Conservation (phyloP, 2,329 filamentous ascomycete species). For the Lecanosticta acicola region DNA sequence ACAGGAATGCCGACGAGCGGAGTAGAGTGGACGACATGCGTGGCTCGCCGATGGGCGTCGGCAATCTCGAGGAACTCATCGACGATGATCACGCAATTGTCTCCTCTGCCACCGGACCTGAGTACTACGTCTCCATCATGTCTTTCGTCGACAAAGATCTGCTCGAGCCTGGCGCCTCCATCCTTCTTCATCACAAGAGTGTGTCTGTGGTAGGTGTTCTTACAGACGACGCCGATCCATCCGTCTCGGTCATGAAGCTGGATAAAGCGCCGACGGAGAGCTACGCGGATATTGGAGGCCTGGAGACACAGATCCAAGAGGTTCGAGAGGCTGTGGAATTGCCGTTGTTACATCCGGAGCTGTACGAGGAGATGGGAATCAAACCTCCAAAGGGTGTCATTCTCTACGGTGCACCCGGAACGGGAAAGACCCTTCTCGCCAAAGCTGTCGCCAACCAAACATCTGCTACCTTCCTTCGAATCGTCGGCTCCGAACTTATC, state of each 20-base stretch:
- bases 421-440: slow-evolving; percentile 90
- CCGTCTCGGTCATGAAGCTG: slow-evolving; percentile 98
- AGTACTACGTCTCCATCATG: slow-evolving; percentile 99
- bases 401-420: slow-evolving; percentile 93
- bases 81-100: slow-evolving; percentile 99
- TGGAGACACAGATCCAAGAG: slow-evolving; percentile 94
- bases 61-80: slow-evolving; percentile 96
- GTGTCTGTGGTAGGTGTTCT: slow-evolving; percentile 96
- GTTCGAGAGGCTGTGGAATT: slow-evolving; percentile 95
- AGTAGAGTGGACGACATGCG: slow-evolving; percentile 96
- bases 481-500: slow-evolving; percentile 94
- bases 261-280: slow-evolving; percentile 98
- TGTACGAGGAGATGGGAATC: slow-evolving; percentile 99
- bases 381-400: slow-evolving; percentile 99
- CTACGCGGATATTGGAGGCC: slow-evolving; percentile 95
- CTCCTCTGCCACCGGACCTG: slow-evolving; percentile 90
- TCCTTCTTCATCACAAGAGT: slow-evolving; percentile 93
- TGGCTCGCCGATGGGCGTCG: slow-evolving; percentile 96
- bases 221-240: slow-evolving; percentile 90
- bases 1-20: slow-evolving; percentile 90
- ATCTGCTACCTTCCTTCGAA: slow-evolving; percentile 95
- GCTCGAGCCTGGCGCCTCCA: slow-evolving; percentile 89
- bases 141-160: slow-evolving; percentile 99
- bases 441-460: slow-evolving; percentile 98
- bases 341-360: slow-evolving; percentile 86